Conservation (phyloP, 306 rosid species). For the Quercus robur region DNA sequence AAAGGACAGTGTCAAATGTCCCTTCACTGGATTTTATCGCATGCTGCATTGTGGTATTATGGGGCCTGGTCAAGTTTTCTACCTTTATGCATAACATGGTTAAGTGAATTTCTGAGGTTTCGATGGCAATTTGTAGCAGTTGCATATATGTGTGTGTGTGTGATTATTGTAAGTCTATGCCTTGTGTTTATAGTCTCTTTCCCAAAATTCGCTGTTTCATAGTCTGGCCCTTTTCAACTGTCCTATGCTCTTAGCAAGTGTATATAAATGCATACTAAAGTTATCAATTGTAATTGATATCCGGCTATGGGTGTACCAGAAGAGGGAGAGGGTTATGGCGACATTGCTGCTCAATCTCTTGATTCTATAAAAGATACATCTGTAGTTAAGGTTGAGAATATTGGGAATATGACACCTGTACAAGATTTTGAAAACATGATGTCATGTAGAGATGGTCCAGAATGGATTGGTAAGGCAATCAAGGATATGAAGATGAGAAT, state of each 20-base stretch:
- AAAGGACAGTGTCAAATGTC: too few species aligned
- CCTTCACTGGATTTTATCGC: background rate
- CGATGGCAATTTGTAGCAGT: background rate
- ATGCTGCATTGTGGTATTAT: background rate
- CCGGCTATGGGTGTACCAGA: conserved; percentile 89
- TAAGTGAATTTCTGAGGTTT: background rate
- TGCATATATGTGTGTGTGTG: background rate
- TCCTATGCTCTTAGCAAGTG: background rate
- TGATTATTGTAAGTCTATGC: background rate
- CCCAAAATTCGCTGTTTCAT: background rate
- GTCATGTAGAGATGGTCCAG: conserved; percentile 64
- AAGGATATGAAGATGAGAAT: conserved; percentile 60
- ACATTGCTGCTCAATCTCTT: conserved; percentile 34
- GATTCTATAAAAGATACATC: conserved; percentile 9
- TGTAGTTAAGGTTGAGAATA: background rate
- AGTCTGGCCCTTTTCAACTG: background rate
- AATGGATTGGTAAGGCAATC: conserved; percentile 73
- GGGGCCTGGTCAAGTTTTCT: background rate
- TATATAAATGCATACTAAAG: background rate
- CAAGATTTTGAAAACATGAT: conserved; percentile 87
- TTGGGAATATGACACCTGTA: conserved; percentile 62
- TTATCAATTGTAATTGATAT: conserved; percentile 19
- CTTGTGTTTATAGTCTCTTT: background rate
- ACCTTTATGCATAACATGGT: background rate
- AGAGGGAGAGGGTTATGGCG: conserved; percentile 20